phyloP scores from a whole-genome alignment of 257 asterid species.

The Solanum medicagineum region DNA sequence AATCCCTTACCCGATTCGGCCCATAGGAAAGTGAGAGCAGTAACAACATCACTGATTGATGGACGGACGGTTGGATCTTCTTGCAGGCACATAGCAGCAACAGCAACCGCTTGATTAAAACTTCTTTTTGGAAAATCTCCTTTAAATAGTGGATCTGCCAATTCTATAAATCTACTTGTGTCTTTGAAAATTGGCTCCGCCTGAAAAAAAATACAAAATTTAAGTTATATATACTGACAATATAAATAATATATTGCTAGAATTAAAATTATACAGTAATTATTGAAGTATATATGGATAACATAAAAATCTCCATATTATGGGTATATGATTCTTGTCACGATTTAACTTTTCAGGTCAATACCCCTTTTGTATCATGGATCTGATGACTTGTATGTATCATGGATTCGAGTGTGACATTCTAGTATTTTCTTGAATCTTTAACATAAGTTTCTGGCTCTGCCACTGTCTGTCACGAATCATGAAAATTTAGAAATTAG shows the following conservation, averaged over 20 bases:
- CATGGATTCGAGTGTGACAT: neutral
- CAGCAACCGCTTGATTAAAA: constrained; percentile 65
- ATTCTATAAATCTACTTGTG: constrained; percentile 35
- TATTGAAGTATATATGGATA: too few relatives aligned
- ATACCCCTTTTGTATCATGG: too few relatives aligned
- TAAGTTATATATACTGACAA: neutral
- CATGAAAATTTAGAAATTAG: neutral
- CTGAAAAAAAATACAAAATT: neutral
- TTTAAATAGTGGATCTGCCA: constrained; percentile 49
- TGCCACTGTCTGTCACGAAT: neutral
- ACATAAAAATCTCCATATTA: too few relatives aligned
- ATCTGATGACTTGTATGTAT: too few relatives aligned
- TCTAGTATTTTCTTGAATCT: neutral
- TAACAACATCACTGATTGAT: constrained; percentile 69
- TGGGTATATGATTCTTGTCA: too few relatives aligned
- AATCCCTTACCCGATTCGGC: constrained; percentile 16
- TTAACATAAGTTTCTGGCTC: neutral
- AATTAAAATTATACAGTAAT: too few relatives aligned
- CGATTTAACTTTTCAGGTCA: too few relatives aligned
- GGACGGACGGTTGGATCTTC: constrained; percentile 63
- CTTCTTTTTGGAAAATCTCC: constrained; percentile 47
- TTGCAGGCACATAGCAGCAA: constrained; percentile 80
- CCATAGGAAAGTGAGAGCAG: constrained; percentile 62
- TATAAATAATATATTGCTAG: neutral
- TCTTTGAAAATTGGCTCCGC: constrained; percentile 71